phyloP scores from a whole-genome alignment of 129 eudicot genomes.

The Silybum marianum region DNA sequence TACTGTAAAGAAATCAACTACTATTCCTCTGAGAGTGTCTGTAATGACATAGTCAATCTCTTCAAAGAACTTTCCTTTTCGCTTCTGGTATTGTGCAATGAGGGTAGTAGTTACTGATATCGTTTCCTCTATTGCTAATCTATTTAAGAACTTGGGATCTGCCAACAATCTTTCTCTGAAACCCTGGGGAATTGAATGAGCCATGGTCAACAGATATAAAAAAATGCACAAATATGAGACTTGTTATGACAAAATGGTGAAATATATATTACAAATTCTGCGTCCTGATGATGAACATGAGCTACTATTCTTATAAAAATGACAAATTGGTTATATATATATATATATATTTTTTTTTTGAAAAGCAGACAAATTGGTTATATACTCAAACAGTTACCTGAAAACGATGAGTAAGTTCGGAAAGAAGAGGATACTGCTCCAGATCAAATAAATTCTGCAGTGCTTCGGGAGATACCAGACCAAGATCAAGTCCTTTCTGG shows the following conservation, averaged over 20 bases:
- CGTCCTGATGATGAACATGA: no score
- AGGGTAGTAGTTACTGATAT: constrained; percentile 92
- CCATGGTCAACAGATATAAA: neutral
- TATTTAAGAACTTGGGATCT: constrained; percentile 85
- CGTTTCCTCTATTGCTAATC: constrained; percentile 94
- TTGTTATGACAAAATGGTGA: no score
- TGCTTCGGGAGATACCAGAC: constrained; percentile 93
- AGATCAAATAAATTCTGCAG: constrained; percentile 88
- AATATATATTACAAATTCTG: no score
- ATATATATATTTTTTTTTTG: no score
- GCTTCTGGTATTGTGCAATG: constrained; percentile 87
- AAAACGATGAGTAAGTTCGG: constrained; percentile 79
- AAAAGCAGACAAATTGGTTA: no score
- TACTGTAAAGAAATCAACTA: constrained; percentile 94
- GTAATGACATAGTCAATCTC: constrained; percentile 93
- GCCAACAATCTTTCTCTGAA: constrained; percentile 93
- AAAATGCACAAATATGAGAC: neutral
- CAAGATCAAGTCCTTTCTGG: constrained; percentile 96
- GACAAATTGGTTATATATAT: neutral
- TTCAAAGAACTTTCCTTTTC: constrained; percentile 84
- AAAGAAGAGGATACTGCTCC: constrained; percentile 83
- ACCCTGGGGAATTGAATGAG: constrained; percentile 65
- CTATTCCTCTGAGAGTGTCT: constrained; percentile 77
- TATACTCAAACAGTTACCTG: constrained; percentile 58
- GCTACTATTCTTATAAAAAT: neutral